Evolutionary conservation across 2,329 filamentous ascomycete genomes (phyloP), one percentile per base, ranked within the genome.

Genomic region (Exserohilum rostratum): DNA sequence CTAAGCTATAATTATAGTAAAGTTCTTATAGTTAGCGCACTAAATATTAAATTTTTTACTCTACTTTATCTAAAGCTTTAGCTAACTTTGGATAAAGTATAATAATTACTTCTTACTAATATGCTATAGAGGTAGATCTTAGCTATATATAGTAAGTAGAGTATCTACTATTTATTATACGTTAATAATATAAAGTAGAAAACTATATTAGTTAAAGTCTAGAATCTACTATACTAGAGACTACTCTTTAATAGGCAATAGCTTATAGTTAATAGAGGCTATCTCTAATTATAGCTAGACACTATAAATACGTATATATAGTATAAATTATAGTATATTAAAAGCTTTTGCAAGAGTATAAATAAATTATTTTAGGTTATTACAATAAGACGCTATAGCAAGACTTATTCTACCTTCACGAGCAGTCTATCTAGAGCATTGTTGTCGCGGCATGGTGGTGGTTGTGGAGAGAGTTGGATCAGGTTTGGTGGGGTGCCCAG

Each of bases 51-150:
- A 7, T 7, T 7, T 25, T 25, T 7, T 25, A 25, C 22, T 25
- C 22, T 58, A 58, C 52, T 55, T 55, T 46, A 38, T 56, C 48
- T 55, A 29, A 15, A 58, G 48, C 47, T 55, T 37, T 43, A 46
- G 34, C 48, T 55, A 27, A 31, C 22, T 25, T 2, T 56, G 40
- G 25, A 59, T 38, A 47, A 59, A 59, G 33, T 39, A 29, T 17
- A 25, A 30, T 6, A 46, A 25, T 52, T 31, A 56, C 27, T 53
- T 55, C 50, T 59, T 46, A 15, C 22, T 7, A 5, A 25, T 7
- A 25, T 4, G 22, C 7, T 25, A 7, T 25, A 7, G 22, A 25
- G 22, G 22, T 25, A 7, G 22, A 25, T 25, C 22, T 25, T 25
- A 7, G 22, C 22, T 7, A 25, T 7, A 7, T 7, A 7, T 7